Evolutionary conservation across 2,329 filamentous ascomycete species (phyloP), one percentile per base, ranked within the genome.

Genomic region (Scytalidium lignicola): DNA sequence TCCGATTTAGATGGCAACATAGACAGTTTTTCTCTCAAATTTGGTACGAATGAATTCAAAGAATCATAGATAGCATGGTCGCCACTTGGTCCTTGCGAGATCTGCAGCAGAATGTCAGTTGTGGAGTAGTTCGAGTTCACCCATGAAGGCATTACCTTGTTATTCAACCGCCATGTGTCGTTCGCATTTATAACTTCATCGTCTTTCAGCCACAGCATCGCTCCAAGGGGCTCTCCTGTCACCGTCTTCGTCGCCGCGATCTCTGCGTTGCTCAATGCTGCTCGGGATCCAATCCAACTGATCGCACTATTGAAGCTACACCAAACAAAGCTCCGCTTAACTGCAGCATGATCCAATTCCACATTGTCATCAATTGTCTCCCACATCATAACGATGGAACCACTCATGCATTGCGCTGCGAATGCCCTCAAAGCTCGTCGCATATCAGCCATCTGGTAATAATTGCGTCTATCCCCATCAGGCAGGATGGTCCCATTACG

Each of bases 401-500:
- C 51, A 51, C 47, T 49, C n/a, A n/a, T n/a, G n/a, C 64, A 51
- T 52, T 65, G 41, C 44, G 61, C 53, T 40, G 60, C 45, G 53
- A 57, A 50, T 39, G 57, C 46, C 58, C 61, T 40, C 55, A 58
- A 47, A 37, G 59, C 58, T 6, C 55, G 43, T n/a, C 43, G 60
- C 62, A 49, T 60, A n/a, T 44, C 58, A 54, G 46, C 58, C 60
- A 64, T 65, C 43, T 70, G 66, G 54, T 73, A 74, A 53, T 69
- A 74, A 53, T 75, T 70, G 17, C 69, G 62, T 13, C 68, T 63
- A 44, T 69, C 60, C 5, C 72, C 72, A 45, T 68, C 65, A 5
- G 58, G 57, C 3, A 70, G 62, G 23, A 74, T 74, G 17, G 66
- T 70, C 1, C 68, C 71, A 55, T 73, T 74, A 42, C 69, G 64